Evolutionary conservation across 148 eudicot species (phyloP), one percentile per base, ranked within the genome.

Genomic region (Camellia japonica): DNA sequence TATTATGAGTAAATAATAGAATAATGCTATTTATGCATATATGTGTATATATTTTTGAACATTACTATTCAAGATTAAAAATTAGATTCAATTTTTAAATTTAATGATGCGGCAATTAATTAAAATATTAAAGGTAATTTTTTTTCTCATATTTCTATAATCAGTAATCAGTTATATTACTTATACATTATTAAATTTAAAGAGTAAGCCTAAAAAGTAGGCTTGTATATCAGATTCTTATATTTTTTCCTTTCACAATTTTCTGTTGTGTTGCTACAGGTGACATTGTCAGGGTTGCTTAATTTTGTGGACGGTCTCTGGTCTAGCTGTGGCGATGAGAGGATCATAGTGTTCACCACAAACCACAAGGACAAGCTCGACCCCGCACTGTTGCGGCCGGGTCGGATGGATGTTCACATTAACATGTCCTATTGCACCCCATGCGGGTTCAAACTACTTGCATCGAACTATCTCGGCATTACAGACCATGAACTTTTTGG

Each of bases 281-380:
- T 92, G 16, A 87, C 92, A 1, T 64, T 92, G 3, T 92, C 93
- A 0, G 90, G 95, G 1, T 73, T 92, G 44, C 73, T 92, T 19
- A 90, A 92, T 38, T 89, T 84, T 20, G 84, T 88, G 0, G 93
- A 92, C 16, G 95, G 90, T 1, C 47, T 92, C 8, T 90, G 93
- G 95, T 92, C 90, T 7, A 86, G 89, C 73, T 90, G 91, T 9
- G 92, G 92, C 5, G 85, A 82, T 2, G 92, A 92, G 30, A 16
- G 92, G 64, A 87, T 92, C 47, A 86, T 92, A 43, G 76, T 92
- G 20, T 92, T 92, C 82, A 92, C 95, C 0, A 92, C 92, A 13
- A 92, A 90, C 68, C 87, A 89, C 68, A 89, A 80, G 64, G 92
- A 90, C 30, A 87, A 85, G 80, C 86, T 92, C 0, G 92, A 89